Evolutionary conservation across 108 stramenopile species (phyloP).

Genomic region (Schizochytrium sp.): DNA sequence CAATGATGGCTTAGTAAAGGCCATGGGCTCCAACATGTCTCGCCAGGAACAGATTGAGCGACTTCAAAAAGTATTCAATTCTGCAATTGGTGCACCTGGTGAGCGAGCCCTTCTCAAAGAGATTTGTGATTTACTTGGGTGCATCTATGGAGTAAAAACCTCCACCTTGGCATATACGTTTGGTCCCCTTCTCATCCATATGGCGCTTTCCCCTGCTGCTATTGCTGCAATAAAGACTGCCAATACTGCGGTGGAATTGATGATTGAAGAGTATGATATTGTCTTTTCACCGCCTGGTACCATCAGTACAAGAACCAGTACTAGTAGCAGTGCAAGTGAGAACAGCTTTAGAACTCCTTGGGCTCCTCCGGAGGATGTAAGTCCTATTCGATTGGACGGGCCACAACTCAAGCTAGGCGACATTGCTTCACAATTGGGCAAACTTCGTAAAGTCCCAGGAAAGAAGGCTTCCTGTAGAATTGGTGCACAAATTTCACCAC

Average conservation of each 20-base stretch:
- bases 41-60: not conserved
- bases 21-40: not conserved
- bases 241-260: not conserved
- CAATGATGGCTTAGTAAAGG: not conserved
- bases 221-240: not conserved
- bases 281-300: not conserved
- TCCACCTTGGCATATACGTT: conserved; percentile 9
- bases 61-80: not conserved
- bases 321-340: no score
- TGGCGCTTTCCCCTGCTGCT: not conserved
- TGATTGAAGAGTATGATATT: not conserved
- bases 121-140: not conserved
- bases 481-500: no score
- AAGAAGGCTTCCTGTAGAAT: not conserved
- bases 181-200: not conserved
- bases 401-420: not conserved
- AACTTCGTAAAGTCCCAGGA: not conserved
- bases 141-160: not conserved
- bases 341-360: no score
- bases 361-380: not conserved
- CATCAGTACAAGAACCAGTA: no score
- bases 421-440: not conserved
- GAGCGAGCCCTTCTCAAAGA: not conserved
- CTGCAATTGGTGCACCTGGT: not conserved
- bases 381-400: not conserved